Percentiles rank a stretch among this genome's conserved stretches.
phyloP scores from a whole-genome alignment of 306 rosid genomes.

The Hylodesmum podocarpum region DNA sequence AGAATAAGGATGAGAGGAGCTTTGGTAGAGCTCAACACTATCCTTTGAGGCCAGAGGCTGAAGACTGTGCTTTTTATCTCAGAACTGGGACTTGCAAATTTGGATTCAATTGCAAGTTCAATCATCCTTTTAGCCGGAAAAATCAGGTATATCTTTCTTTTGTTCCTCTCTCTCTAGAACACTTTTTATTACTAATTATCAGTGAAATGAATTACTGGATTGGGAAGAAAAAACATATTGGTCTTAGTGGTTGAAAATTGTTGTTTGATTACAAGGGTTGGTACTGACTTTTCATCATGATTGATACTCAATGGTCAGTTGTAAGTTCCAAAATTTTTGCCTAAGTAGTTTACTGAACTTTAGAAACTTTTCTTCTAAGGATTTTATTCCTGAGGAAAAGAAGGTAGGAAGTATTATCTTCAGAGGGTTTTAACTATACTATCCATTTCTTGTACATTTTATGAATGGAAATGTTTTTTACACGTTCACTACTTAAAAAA shows the following conservation, averaged over 20 bases:
- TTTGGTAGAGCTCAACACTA: conserved; percentile 44
- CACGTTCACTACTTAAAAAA: conserved; percentile 27
- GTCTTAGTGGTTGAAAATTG: background rate
- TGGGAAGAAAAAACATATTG: conserved; percentile 15
- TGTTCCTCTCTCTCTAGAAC: background rate
- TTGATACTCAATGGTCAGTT: background rate
- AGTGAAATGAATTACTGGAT: too few species aligned
- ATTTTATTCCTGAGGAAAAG: background rate
- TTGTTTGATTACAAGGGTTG: conserved; percentile 15
- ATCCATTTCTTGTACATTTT: background rate
- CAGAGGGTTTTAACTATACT: background rate
- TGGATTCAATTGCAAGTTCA: conserved; percentile 87
- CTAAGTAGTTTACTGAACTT: background rate
- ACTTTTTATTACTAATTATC: background rate
- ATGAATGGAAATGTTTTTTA: background rate
- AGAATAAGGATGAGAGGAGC: conserved; percentile 37
- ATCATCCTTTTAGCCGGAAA: conserved; percentile 70
- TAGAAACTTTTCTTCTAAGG: background rate
- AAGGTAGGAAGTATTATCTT: background rate
- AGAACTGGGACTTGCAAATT: conserved; percentile 88
- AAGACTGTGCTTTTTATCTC: conserved; percentile 79
- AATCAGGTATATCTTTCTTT: conserved; percentile 46
- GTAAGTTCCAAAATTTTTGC: background rate
- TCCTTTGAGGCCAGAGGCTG: conserved; percentile 91
- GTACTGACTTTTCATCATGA: background rate